phyloP scores from a whole-genome alignment of 352 stramenopile species.

The Thalassiosira livingstoniorum region DNA sequence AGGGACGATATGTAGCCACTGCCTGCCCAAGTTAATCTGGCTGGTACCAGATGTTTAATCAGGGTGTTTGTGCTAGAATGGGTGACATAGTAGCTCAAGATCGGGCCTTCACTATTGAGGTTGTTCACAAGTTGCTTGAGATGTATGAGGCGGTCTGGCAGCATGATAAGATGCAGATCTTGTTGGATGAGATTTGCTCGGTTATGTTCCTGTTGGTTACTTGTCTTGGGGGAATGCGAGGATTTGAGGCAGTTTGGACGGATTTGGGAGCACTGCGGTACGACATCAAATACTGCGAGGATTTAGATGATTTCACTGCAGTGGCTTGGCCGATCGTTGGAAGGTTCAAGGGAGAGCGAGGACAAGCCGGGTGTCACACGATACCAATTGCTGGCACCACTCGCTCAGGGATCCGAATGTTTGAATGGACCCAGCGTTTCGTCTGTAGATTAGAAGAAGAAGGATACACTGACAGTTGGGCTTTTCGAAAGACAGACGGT shows the following conservation, averaged over 20 bases:
- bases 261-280: constrained; percentile 1
- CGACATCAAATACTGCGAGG: background rate
- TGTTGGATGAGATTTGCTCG: too few species aligned
- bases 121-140: background rate
- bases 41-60: background rate
- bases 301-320: constrained; percentile 12
- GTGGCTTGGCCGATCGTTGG: constrained; percentile 2
- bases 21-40: constrained; percentile 20
- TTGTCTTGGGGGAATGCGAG: constrained; percentile 13
- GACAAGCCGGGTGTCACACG: background rate
- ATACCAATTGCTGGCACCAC: constrained; percentile 12
- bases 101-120: background rate
- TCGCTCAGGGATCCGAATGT: too few species aligned
- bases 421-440: too few species aligned
- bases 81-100: constrained; percentile 1
- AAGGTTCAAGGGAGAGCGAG: constrained; percentile 8
- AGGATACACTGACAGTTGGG: too few species aligned
- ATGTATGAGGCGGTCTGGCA: background rate
- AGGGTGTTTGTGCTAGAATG: background rate
- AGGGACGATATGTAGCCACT: background rate
- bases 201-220: constrained; percentile 10
- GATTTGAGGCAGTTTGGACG: constrained; percentile 19
- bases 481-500: background rate
- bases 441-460: too few species aligned
- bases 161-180: too few species aligned